These are phyloP conservation scores for Trichophyton mentagrophytes DNA, from an alignment of 2,329 filamentous ascomycete species.

Conservation along the genomic window DNA sequence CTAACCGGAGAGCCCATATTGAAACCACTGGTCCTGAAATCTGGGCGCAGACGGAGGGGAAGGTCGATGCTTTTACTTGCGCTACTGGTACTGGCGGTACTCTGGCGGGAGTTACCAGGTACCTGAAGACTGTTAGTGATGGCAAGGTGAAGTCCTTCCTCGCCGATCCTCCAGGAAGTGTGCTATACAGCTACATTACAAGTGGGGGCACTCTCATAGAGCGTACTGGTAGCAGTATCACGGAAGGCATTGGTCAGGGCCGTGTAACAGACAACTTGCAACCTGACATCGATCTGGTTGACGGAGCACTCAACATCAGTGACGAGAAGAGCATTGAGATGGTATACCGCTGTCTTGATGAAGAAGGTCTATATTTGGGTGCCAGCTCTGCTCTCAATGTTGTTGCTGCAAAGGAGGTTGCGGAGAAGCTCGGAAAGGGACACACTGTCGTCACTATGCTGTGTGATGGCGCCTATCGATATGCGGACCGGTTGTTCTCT, in stretches of 20 bases:
- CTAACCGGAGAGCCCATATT: conserved; percentile 85
- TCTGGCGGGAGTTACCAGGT: conserved; percentile 75
- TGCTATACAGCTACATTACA: conserved; percentile 81
- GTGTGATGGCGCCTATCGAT: conserved; percentile 93
- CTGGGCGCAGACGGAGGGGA: conserved; percentile 79
- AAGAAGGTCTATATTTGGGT: conserved; percentile 89
- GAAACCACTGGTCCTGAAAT: conserved; percentile 97
- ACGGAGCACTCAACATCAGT: conserved; percentile 69
- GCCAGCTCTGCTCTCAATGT: conserved; percentile 92
- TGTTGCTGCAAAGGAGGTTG: conserved; percentile 85
- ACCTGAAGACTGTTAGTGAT: conserved; percentile 67
- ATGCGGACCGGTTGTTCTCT: conserved; percentile 87
- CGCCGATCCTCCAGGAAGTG: conserved; percentile 85
- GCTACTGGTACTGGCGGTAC: conserved; percentile 89
- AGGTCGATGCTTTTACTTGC: conserved; percentile 87
- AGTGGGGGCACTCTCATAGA: conserved; percentile 76
- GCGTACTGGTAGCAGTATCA: conserved; percentile 74
- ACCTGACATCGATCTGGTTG: conserved; percentile 70
- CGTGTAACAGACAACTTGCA: conserved; percentile 88
- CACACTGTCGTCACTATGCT: conserved; percentile 88
- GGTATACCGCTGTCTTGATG: conserved; percentile 91
- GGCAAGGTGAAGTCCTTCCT: conserved; percentile 77
- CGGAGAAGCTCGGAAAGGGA: conserved; percentile 75
- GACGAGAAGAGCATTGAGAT: conserved; percentile 95
- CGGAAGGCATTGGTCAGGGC: conserved; percentile 94